phyloP scores from a whole-genome alignment of 2,329 filamentous ascomycete genomes.

The Didymella pomorum region DNA sequence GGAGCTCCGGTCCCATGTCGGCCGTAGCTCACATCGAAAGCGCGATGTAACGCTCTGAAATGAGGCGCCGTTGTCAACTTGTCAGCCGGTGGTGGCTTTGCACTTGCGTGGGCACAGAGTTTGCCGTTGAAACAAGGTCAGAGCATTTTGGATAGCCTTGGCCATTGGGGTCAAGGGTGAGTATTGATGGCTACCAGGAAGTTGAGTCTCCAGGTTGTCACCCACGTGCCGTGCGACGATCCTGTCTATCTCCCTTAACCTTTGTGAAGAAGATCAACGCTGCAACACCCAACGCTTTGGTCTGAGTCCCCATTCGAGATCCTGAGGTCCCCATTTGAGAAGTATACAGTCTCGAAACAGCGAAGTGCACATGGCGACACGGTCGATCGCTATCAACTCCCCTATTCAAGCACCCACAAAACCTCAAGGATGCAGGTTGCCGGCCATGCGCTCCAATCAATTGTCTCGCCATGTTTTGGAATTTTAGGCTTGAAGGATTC shows the following conservation, averaged over 20 bases:
- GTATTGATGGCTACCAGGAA: constrained; percentile 11
- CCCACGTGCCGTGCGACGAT: constrained; percentile 20
- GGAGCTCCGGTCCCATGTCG: constrained; percentile 15
- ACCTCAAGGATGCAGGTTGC: constrained; percentile 10
- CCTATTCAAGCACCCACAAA: constrained; percentile 14
- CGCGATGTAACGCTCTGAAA: constrained; percentile 33
- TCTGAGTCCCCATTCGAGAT: constrained; percentile 17
- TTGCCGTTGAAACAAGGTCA: constrained; percentile 19
- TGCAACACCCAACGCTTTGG: constrained; percentile 16
- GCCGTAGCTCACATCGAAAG: constrained; percentile 15
- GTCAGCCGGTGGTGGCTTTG: constrained; percentile 22
- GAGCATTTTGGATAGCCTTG: not conserved
- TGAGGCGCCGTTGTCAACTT: constrained; percentile 28
- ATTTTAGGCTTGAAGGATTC: constrained; percentile 7
- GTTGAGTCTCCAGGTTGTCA: constrained; percentile 10
- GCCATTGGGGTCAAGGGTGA: constrained; percentile 8
- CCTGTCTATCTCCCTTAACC: constrained; percentile 18
- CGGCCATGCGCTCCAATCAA: constrained; percentile 14
- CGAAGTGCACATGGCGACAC: constrained; percentile 22
- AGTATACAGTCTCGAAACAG: constrained; percentile 18
- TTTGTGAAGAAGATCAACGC: constrained; percentile 22
- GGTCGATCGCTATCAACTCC: constrained; percentile 23
- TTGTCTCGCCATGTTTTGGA: not conserved
- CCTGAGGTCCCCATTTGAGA: constrained; percentile 21
- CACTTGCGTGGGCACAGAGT: constrained; percentile 21